A percentile compares a stretch with the other conserved stretches of the same genome.
These are phyloP conservation scores for Bothriochloa decipiens DNA, from an alignment of 176 grass and related monocot genomes.

Conservation along the genomic window DNA sequence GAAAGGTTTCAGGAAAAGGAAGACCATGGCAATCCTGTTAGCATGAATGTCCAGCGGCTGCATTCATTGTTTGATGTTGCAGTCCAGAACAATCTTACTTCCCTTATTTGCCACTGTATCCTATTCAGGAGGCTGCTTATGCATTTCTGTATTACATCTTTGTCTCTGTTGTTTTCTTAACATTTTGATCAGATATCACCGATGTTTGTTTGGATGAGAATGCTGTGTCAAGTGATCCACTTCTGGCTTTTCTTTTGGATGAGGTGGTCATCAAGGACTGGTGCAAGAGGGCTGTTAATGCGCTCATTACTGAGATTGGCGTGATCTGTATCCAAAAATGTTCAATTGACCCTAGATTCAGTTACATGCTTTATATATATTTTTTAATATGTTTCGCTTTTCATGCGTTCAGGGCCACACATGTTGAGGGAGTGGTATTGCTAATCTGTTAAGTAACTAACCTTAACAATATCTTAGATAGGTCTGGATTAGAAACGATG, in stretches of 20 bases:
- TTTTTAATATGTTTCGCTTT: neutral
- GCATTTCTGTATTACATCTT: conserved; percentile 9
- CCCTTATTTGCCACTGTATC: conserved; percentile 98
- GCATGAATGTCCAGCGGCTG: conserved; percentile 69
- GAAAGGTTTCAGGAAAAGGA: conserved; percentile 94
- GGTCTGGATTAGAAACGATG: conserved; percentile 52
- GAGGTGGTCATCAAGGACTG: conserved; percentile 99
- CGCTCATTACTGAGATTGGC: conserved; percentile 56
- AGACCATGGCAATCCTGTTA: conserved; percentile 52
- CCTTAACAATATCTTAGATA: conserved; percentile 73
- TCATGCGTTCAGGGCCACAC: conserved; percentile 4
- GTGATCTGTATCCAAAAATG: conserved; percentile 81
- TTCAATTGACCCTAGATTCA: conserved; percentile 28
- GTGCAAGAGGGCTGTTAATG: conserved; percentile 74
- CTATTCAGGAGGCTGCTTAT: conserved; percentile 47
- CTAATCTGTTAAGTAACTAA: conserved; percentile 21
- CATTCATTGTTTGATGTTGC: conserved; percentile 95
- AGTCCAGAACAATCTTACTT: conserved; percentile 79
- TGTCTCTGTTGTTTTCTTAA: conserved; percentile 62
- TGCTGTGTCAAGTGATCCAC: conserved; percentile 95
- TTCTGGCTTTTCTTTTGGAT: conserved; percentile 95
- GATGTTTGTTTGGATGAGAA: conserved; percentile 98
- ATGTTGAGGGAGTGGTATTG: conserved; percentile 1
- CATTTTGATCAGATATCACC: conserved; percentile 72
- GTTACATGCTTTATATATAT: conserved; percentile 6